Percentiles rank a stretch among this genome's conserved stretches.
phyloP scores from a whole-genome alignment of 345 rosid species.

The Combretum micranthum region DNA sequence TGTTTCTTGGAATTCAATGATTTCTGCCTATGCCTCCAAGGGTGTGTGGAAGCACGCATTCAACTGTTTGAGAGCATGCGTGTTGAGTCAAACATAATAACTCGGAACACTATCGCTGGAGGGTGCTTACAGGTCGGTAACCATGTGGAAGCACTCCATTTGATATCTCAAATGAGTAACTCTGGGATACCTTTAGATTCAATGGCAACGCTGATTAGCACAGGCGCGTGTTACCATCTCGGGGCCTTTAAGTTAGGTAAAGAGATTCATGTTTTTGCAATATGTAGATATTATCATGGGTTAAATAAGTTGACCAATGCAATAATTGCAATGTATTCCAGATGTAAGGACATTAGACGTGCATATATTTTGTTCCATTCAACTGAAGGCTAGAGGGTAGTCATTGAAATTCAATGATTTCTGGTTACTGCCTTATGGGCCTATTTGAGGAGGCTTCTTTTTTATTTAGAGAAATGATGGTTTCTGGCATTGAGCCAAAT shows the following conservation, averaged over 20 bases:
- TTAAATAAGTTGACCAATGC: constrained; percentile 52
- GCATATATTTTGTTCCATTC: constrained; percentile 39
- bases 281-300: constrained; percentile 29
- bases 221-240: constrained; percentile 60
- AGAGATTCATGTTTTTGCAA: constrained; percentile 56
- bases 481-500: constrained; percentile 53
- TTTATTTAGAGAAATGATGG: constrained; percentile 56
- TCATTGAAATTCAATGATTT: constrained; percentile 72
- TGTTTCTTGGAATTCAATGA: constrained; percentile 72
- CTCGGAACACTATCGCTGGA: constrained; percentile 67
- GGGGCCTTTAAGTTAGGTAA: constrained; percentile 46
- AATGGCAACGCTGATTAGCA: constrained; percentile 48
- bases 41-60: constrained; percentile 67
- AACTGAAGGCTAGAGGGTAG: constrained; percentile 36
- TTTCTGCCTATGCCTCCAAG: constrained; percentile 51
- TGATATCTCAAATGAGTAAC: constrained; percentile 44
- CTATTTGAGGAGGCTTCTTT: constrained; percentile 55
- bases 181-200: constrained; percentile 33
- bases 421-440: constrained; percentile 49
- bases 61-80: constrained; percentile 50
- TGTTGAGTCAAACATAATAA: constrained; percentile 32
- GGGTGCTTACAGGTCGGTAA: constrained; percentile 45
- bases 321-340: constrained; percentile 66
- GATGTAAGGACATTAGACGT: constrained; percentile 43
- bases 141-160: constrained; percentile 39